Percentiles rank a stretch among this genome's conserved stretches.
Evolutionary conservation across 2,329 filamentous ascomycete genomes (phyloP).

Genomic region (Calonectria pseudoreteaudii): DNA sequence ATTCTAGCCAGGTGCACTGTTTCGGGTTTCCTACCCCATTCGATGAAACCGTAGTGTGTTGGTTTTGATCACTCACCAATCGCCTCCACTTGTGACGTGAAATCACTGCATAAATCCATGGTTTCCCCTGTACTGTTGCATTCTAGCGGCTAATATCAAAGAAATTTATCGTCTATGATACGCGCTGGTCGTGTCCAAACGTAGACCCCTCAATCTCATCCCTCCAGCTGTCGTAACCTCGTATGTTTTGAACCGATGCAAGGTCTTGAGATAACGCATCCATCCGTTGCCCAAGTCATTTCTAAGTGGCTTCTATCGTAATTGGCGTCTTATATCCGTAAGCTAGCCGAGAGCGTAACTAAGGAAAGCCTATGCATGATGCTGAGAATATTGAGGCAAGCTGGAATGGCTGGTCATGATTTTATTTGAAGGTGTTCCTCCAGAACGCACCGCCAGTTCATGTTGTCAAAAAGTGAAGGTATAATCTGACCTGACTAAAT

Average conservation of each 20-base stretch:
- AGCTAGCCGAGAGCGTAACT: slow-evolving; percentile 50
- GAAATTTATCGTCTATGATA: not conserved
- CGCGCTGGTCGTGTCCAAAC: not conserved
- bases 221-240: not conserved
- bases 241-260: not conserved
- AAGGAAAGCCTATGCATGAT: slow-evolving; percentile 42
- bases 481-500: not conserved
- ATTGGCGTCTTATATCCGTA: slow-evolving; percentile 52
- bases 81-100: too few relatives aligned
- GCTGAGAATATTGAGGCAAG: not conserved
- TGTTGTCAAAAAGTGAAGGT: not conserved
- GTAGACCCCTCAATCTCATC: not conserved
- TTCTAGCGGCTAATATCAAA: too few relatives aligned
- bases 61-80: too few relatives aligned
- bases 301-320: slow-evolving; percentile 50
- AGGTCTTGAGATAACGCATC: not conserved
- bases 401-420: too few relatives aligned
- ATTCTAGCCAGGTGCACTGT: too few relatives aligned
- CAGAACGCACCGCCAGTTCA: too few relatives aligned
- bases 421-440: not conserved
- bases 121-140: too few relatives aligned
- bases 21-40: too few relatives aligned
- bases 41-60: too few relatives aligned
- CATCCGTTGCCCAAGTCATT: slow-evolving; percentile 50
- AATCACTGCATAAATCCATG: too few relatives aligned